A percentile compares a stretch with the other conserved stretches of the same genome.
phyloP scores from a whole-genome alignment of 2,329 filamentous ascomycete genomes.

The Onygena corvina region DNA sequence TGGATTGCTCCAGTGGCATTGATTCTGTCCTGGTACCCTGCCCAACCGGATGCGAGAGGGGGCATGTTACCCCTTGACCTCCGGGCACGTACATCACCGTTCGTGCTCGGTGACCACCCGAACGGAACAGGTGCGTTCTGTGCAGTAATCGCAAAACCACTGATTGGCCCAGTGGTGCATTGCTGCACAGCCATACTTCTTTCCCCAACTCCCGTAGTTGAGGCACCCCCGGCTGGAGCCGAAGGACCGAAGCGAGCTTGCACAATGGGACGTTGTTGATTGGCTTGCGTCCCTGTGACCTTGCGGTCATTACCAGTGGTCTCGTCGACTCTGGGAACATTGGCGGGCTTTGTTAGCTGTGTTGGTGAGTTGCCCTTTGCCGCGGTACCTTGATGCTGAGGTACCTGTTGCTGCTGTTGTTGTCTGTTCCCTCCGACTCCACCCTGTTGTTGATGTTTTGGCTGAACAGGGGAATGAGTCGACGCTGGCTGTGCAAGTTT shows the following conservation, averaged over 20 bases:
- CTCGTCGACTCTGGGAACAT: slow-evolving; percentile 6
- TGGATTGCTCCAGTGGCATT: slow-evolving; percentile 1
- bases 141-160: slow-evolving; percentile 2
- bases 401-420: too few relatives aligned
- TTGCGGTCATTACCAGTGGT: slow-evolving; percentile 3
- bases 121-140: neutral
- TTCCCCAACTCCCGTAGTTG: neutral
- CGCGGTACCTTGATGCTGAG: slow-evolving; percentile 1
- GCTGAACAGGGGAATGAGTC: slow-evolving; percentile 6
- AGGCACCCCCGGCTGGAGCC: neutral
- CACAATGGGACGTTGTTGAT: neutral
- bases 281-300: neutral
- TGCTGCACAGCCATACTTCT: slow-evolving; percentile 5
- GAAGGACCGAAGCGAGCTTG: slow-evolving; percentile 6
- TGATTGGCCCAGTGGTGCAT: neutral
- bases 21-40: slow-evolving; percentile 4
- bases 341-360: neutral
- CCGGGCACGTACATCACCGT: slow-evolving; percentile 2
- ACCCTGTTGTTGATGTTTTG: slow-evolving; percentile 1
- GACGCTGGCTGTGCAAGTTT: slow-evolving; percentile 7
- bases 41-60: slow-evolving; percentile 4
- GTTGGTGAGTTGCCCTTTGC: neutral
- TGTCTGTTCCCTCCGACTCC: slow-evolving; percentile 7
- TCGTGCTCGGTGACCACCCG: slow-evolving; percentile 1
- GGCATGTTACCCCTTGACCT: neutral